Conservation (phyloP, 2,329 filamentous ascomycete species). For the Periglandula ipomoeae region DNA sequence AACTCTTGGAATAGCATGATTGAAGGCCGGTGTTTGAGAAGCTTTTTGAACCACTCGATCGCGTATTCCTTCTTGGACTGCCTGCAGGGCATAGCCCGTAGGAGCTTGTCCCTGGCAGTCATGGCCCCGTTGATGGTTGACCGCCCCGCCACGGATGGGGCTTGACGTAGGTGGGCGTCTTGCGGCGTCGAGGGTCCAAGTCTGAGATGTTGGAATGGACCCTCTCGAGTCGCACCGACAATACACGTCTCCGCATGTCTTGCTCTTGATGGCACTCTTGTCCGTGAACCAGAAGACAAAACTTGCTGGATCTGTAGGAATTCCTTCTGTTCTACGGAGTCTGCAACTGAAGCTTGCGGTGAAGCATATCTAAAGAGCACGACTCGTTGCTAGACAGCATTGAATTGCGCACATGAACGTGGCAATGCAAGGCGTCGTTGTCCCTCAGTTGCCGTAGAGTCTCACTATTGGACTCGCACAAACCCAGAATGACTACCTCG, state of each 20-base stretch:
- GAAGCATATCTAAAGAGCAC: too few relatives aligned
- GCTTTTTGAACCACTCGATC: too few relatives aligned
- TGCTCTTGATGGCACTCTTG: not conserved
- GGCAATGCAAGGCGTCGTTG: not conserved
- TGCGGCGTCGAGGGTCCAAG: not conserved
- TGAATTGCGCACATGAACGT: not conserved
- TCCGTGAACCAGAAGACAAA: not conserved
- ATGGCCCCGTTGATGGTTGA: not conserved
- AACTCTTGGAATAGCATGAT: too few relatives aligned
- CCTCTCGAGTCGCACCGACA: not conserved
- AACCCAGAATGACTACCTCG: slow-evolving; percentile 8
- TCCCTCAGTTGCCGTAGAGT: not conserved
- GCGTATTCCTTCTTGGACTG: too few relatives aligned
- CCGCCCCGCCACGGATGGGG: not conserved
- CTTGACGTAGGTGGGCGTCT: slow-evolving; percentile 1
- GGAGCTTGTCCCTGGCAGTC: not conserved
- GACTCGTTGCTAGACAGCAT: too few relatives aligned
- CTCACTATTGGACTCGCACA: not conserved
- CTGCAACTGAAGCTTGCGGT: too few relatives aligned
- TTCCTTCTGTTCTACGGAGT: too few relatives aligned
- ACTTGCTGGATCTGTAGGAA: not conserved
- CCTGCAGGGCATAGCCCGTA: too few relatives aligned
- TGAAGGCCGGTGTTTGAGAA: too few relatives aligned
- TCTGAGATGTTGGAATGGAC: not conserved
- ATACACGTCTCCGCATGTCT: not conserved